Base-by-base conservation (phyloP, 768 basidiomycete species). In the Suillus brevipes region DNA sequence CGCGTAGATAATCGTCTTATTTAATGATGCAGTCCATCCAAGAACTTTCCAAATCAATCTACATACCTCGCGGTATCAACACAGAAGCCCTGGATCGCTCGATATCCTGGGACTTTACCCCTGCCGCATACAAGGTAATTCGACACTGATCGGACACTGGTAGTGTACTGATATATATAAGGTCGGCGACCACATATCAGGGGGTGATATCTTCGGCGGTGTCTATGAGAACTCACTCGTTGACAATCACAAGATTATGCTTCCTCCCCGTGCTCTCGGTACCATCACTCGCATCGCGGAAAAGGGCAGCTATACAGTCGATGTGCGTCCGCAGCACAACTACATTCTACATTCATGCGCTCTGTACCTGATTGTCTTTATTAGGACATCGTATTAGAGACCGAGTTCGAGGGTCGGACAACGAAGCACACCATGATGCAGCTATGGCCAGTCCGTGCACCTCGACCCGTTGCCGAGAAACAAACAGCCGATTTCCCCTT, bases 61-160 rank as follows among this genome's bases (percentile, higher is more conserved):
- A 99, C 79, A 99, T 99, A 67, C 97, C 97, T 68, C 91, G 95
- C 72, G 97, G 97, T 63, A 99, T 99, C 79, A 99, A 99, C 79
- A 99, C 97, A 40, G 89, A 96, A 68, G 92, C 96, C 31, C 86
- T 99, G 34, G 93, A 95, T 75, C 89, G 97, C 59, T 83, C 83
- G 23, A 78, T 95, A 67, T 83, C 93, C 75, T 99, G 97, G 97
- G 97, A 99, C 76, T 99, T 99, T 77, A 91, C 86, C 60, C 96
- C 95, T 10, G 80, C 85, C 12, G 81, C 85, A 55, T 92, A 87
- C 82, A 92, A 91, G 80, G 91, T 92, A 72, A 28, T 68, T 50
- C 52, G 25, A 53, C 63, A 36, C 42, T 8, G 25, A 61, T 23
- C 31, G 37, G 36, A 10, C 60, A 47, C 61, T 49, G n/a, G 38